Base-by-base conservation (phyloP, 306 rosid genomes). In the Sicyos baderoa region DNA sequence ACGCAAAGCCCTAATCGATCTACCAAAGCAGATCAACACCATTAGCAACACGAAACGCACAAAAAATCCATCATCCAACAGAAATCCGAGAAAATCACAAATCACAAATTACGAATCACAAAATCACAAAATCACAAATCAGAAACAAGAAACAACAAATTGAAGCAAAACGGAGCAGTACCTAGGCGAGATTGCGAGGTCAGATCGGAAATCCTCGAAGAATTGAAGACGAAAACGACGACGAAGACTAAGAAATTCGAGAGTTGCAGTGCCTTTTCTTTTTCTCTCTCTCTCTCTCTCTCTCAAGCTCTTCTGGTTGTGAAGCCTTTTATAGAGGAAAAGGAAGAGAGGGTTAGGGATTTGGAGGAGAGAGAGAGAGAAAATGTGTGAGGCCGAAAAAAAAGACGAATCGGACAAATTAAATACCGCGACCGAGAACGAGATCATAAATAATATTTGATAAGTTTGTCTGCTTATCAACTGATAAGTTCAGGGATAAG, bases 341-440 rank as follows among this genome's bases (percentile, higher is more conserved):
- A 72, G 45, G 57, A 63, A 47, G 57, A 63, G 69, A 70, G 58
- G 84, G 81, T 83, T 94, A 90, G 97, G 97, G 97, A 90, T 88
- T 90, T 81, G 79, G 76, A 79, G 77, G 86, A 76, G 84, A 75
- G 75, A 80, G 73, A 37, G 44, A 29, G 35, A 29, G 35, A 29
- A 80, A 60, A 64, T 54, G 83, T 74, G 79, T 73, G 86, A 80
- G 76, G 87, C 89, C 89, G 80, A 85, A 81, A 93, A 89, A 83
- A 82, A 78, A 76, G 75, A 79, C 84, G 88, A 45, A 76, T 79
- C 89, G 80, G 89, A 86, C 90, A 85, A 74, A 84, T 81, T 40
- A 85, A 86, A 88, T 94, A 94, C 82, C 96, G 99, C 70, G 89
- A 68, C 83, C 75, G 82, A 82, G 78, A 73, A 74, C 84, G 96